Evolutionary conservation across 1,284 basidiomycete genomes (phyloP).

Genomic region (Cryptococcus jaspeensis): DNA sequence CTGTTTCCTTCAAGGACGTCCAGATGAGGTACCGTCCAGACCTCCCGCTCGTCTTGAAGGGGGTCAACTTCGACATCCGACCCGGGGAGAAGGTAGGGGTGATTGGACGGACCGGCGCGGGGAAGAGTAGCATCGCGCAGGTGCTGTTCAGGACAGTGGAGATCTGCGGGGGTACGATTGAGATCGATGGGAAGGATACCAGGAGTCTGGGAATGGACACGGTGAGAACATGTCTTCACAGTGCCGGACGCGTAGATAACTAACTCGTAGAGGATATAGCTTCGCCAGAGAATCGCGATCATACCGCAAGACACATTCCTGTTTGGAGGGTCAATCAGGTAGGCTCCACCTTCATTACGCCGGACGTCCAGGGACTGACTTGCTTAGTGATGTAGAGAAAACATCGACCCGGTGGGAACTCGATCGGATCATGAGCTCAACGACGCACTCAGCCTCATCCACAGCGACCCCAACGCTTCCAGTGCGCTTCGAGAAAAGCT

Average conservation of each 20-base stretch:
- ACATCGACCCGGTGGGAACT: conserved; percentile 56
- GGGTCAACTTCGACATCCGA: conserved; percentile 31
- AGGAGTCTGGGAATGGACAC: conserved; percentile 59
- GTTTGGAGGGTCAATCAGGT: conserved; percentile 45
- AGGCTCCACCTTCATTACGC: no score
- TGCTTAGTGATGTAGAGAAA: no score
- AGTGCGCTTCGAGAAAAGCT: conserved; percentile 48
- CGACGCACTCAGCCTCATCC: conserved; percentile 55
- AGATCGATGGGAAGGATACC: conserved; percentile 63
- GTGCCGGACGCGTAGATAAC: no score
- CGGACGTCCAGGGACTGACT: no score
- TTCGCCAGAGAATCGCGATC: conserved; percentile 63
- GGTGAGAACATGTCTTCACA: conserved; percentile 26
- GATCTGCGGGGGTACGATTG: conserved; percentile 57
- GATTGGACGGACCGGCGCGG: conserved; percentile 69
- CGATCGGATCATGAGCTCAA: conserved; percentile 59
- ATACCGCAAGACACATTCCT: conserved; percentile 55
- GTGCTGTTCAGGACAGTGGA: conserved; percentile 70
- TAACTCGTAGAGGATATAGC: conserved; percentile 9
- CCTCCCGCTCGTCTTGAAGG: conserved; percentile 43
- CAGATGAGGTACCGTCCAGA: conserved; percentile 45
- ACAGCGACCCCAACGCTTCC: conserved; percentile 26
- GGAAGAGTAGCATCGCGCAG: conserved; percentile 59
- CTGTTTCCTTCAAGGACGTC: conserved; percentile 46
- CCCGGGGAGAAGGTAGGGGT: conserved; percentile 59